phyloP scores from a whole-genome alignment of 768 basidiomycete species.

The Boletus rubroflammeus region DNA sequence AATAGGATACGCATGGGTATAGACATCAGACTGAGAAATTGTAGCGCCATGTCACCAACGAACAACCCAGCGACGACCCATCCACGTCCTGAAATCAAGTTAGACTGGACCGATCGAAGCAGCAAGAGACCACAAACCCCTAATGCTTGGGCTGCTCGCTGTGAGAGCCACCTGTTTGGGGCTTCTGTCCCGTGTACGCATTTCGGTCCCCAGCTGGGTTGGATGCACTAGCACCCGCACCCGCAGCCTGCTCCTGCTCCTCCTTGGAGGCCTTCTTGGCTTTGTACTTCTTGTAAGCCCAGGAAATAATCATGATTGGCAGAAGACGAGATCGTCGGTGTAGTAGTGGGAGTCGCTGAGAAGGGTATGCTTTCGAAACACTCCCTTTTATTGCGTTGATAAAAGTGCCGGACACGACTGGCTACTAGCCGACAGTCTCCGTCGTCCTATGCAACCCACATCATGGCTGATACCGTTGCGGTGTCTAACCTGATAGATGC shows the following conservation, averaged over 20 bases:
- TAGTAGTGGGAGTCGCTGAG: background rate
- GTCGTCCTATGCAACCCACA: too few species aligned
- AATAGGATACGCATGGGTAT: background rate
- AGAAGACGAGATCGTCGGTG: background rate
- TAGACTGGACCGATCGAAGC: background rate
- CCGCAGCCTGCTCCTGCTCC: constrained; percentile 7
- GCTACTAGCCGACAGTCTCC: background rate
- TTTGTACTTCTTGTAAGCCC: constrained; percentile 27
- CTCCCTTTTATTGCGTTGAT: constrained; percentile 6
- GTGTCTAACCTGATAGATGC: background rate
- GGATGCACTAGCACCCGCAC: background rate
- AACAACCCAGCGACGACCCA: background rate
- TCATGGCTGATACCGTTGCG: background rate
- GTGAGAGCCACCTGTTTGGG: background rate
- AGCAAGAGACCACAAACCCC: constrained; percentile 10
- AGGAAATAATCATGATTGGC: constrained; percentile 11
- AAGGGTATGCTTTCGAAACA: background rate
- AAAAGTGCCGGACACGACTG: background rate
- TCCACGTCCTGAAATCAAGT: constrained; percentile 5
- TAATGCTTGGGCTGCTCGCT: constrained; percentile 2
- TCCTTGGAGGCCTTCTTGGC: constrained; percentile 19
- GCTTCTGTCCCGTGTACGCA: background rate
- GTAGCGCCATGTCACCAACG: constrained; percentile 8
- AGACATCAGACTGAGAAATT: constrained; percentile 1
- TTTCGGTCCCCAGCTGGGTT: background rate